phyloP scores from a whole-genome alignment of 495 filamentous ascomycete species.

The Penicillium samsonianum region DNA sequence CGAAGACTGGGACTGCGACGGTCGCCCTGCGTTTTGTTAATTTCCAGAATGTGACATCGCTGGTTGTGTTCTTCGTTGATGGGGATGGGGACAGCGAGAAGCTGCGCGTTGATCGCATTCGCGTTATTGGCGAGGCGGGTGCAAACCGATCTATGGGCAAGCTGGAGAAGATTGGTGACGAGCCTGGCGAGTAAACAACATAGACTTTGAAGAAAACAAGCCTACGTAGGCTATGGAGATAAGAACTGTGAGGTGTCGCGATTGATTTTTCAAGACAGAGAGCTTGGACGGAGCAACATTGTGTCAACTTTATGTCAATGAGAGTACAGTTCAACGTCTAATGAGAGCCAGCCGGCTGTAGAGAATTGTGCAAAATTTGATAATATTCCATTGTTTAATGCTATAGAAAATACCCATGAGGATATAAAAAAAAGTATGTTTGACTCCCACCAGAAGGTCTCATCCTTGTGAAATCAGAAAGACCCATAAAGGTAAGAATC shows the following conservation, averaged over 20 bases:
- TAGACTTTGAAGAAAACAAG: slow-evolving; percentile 12
- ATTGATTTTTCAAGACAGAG: neutral
- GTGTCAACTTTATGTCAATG: neutral
- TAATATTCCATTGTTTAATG: neutral
- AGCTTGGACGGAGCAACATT: neutral
- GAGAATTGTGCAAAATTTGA: too few species aligned
- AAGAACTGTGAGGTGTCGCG: neutral
- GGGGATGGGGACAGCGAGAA: slow-evolving; percentile 86
- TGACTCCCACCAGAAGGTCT: slow-evolving; percentile 55
- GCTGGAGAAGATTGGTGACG: slow-evolving; percentile 91
- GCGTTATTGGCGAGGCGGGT: slow-evolving; percentile 87
- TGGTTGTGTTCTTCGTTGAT: slow-evolving; percentile 88
- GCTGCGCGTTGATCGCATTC: slow-evolving; percentile 79
- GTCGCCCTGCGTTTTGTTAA: slow-evolving; percentile 89
- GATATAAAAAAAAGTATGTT: slow-evolving; percentile 30
- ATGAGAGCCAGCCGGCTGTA: neutral
- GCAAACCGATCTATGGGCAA: slow-evolving; percentile 92
- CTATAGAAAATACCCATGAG: neutral
- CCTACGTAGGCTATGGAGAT: slow-evolving; percentile 7
- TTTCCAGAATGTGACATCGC: slow-evolving; percentile 86
- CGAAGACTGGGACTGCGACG: slow-evolving; percentile 78
- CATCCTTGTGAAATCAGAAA: slow-evolving; percentile 46
- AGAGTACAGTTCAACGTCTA: neutral
- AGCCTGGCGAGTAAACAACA: slow-evolving; percentile 58
- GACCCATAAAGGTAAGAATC: slow-evolving; percentile 55